Evolutionary conservation across 2,329 filamentous ascomycete species (phyloP), one percentile per base, ranked within the genome.

Genomic region (Colletotrichum sansevieriae): DNA sequence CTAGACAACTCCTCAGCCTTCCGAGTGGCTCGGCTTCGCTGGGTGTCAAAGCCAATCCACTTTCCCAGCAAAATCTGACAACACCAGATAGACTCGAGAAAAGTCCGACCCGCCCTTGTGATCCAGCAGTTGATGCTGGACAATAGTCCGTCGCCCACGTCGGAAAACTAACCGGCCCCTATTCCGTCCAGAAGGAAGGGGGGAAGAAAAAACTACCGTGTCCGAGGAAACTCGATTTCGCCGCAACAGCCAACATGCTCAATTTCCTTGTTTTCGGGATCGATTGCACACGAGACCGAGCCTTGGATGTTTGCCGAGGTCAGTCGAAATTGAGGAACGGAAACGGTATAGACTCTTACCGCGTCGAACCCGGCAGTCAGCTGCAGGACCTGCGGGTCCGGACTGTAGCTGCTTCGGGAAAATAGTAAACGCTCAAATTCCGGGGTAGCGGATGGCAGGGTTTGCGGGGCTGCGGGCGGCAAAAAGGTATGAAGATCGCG

Each of bases 91-190:
- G 33, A 46, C 39, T 58, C 18, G 29, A 39, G 15, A 41, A 15
- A 51, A 54, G 41, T 64, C 60, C 65, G 65, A 54, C 43, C 39
- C 65, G 46, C 37, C 37, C 15, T 63, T 49, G 33, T 2, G 10
- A 0, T 51, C 47, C 15, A 37, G n/a, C 9, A 9, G 10, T 13
- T n/a, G 11, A 43, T 2, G 3, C 11, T 18, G 9, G 29, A 13
- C 5, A 29, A 12, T 10, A 39, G 33, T 43, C 59, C 37, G 39
- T 20, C 56, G n/a, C 13, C 8, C 22, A 33, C 6, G 1, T 33
- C 61, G 62, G 47, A 44, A 59, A 55, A 25, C 41, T 12, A 54
- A 43, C 56, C 37, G 37, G 37, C 11, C 11, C 37, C 11, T 2
- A 4, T 15, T 4, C 10, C 37, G 37, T 15, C 10, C 29, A 29